A percentile compares a stretch with the other conserved stretches of the same genome.
Evolutionary conservation across 2,329 filamentous ascomycete genomes (phyloP).

Genomic region (Didymella segeticola): DNA sequence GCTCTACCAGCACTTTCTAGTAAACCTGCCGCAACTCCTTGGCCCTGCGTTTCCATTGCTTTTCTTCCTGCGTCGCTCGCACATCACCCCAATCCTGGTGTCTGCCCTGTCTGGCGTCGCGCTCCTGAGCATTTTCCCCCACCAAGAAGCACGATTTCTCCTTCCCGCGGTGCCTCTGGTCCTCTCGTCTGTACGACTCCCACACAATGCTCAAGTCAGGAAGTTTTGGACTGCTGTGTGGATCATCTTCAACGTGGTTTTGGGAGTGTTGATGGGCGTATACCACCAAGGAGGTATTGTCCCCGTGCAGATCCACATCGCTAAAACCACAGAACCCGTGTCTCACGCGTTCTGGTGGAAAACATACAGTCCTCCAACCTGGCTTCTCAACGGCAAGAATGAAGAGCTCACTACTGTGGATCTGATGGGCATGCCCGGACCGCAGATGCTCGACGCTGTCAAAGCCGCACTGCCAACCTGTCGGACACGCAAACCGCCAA

Average conservation of each 20-base stretch:
- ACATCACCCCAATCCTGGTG: slow-evolving; percentile 65
- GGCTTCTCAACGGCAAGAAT: slow-evolving; percentile 79
- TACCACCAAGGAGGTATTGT: slow-evolving; percentile 84
- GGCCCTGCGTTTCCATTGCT: slow-evolving; percentile 59
- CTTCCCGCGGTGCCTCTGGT: slow-evolving; percentile 79
- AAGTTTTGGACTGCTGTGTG: slow-evolving; percentile 63
- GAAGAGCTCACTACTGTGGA: slow-evolving; percentile 73
- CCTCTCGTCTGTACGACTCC: slow-evolving; percentile 73
- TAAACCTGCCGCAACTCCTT: slow-evolving; percentile 61
- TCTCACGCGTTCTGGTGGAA: slow-evolving; percentile 83
- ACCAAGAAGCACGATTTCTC: slow-evolving; percentile 82
- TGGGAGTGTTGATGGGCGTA: slow-evolving; percentile 77
- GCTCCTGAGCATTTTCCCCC: slow-evolving; percentile 75
- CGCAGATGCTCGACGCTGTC: slow-evolving; percentile 66
- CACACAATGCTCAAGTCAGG: slow-evolving; percentile 58
- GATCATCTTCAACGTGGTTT: slow-evolving; percentile 71
- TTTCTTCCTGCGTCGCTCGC: slow-evolving; percentile 57
- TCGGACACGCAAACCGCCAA: slow-evolving; percentile 35
- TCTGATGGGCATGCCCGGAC: slow-evolving; percentile 73
- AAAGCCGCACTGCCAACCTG: slow-evolving; percentile 61
- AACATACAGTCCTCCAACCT: slow-evolving; percentile 81
- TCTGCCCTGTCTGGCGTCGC: slow-evolving; percentile 76
- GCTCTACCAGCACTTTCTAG: slow-evolving; percentile 58
- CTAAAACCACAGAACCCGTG: slow-evolving; percentile 68
- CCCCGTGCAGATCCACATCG: slow-evolving; percentile 76